Evolutionary conservation across 192 early-diverging fungal species (phyloP).

Genomic region (Backusella psychrophila): DNA sequence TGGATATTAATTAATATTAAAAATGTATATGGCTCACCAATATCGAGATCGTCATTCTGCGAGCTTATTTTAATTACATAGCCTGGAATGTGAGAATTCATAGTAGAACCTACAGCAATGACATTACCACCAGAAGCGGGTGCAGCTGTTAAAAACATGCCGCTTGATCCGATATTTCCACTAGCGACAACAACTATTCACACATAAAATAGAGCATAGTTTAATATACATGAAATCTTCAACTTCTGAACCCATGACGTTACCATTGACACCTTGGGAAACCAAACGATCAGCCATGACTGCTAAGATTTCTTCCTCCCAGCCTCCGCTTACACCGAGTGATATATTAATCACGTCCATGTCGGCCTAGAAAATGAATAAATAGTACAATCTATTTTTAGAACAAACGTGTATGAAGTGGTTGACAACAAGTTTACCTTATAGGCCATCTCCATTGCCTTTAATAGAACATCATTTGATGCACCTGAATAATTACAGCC

Average conservation of each 20-base stretch:
- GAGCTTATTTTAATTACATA: constrained; percentile 24
- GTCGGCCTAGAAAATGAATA: constrained; percentile 20
- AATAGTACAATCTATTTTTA: constrained; percentile 5
- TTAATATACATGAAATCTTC: neutral
- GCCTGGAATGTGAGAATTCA: constrained; percentile 36
- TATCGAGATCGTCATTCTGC: neutral
- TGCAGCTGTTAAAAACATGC: constrained; percentile 54
- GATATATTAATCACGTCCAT: constrained; percentile 87
- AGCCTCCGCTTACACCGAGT: constrained; percentile 65
- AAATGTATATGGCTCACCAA: constrained; percentile 8
- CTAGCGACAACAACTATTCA: constrained; percentile 53
- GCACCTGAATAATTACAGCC: constrained; percentile 67
- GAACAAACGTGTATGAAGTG: neutral
- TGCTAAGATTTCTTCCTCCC: constrained; percentile 58
- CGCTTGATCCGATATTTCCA: constrained; percentile 65
- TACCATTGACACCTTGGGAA: constrained; percentile 38
- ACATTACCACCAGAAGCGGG: constrained; percentile 55
- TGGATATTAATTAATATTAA: neutral
- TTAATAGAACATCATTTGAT: constrained; percentile 70
- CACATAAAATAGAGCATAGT: neutral
- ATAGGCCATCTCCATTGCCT: constrained; percentile 72
- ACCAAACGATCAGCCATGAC: constrained; percentile 54
- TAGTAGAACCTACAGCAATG: constrained; percentile 54
- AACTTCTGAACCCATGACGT: neutral
- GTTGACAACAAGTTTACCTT: constrained; percentile 27